These are phyloP conservation scores for Nannochloropsis oceanica DNA, from an alignment of 108 stramenopile genomes.

Conservation along the genomic window DNA sequence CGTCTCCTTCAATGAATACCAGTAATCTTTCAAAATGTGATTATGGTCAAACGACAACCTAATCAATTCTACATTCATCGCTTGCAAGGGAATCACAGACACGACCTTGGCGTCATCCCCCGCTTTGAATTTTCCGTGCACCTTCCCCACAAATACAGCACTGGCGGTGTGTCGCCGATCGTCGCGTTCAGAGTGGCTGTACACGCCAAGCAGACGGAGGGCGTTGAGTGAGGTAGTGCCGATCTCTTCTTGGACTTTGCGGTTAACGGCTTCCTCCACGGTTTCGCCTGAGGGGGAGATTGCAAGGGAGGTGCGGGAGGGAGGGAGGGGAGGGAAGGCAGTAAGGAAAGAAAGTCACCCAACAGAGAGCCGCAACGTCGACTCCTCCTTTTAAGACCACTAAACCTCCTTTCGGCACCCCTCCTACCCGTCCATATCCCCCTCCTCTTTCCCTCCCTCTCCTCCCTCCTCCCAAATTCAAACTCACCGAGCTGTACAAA, in stretches of 20 bases:
- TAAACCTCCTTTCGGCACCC: too few relatives aligned
- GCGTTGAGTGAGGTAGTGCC: not conserved
- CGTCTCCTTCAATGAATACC: not conserved
- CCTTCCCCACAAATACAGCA: not conserved
- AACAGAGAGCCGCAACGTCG: too few relatives aligned
- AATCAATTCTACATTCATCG: not conserved
- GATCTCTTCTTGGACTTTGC: not conserved
- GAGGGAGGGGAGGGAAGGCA: not conserved
- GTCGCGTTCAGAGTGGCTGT: not conserved
- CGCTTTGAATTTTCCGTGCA: not conserved
- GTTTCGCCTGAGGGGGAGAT: not conserved
- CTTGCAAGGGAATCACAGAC: not conserved
- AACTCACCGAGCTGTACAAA: not conserved
- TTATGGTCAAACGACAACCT: not conserved
- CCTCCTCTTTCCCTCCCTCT: too few relatives aligned
- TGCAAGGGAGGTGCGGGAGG: not conserved
- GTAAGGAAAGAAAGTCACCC: not conserved
- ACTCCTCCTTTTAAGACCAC: too few relatives aligned
- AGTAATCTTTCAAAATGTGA: not conserved
- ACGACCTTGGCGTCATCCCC: not conserved
- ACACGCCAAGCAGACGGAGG: not conserved
- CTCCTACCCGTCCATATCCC: too few relatives aligned
- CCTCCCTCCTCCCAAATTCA: too few relatives aligned
- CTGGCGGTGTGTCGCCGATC: not conserved
- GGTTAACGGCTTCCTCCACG: not conserved